Evolutionary conservation across 1,284 basidiomycete species (phyloP).

Genomic region (Uromyces viciae-fabae): DNA sequence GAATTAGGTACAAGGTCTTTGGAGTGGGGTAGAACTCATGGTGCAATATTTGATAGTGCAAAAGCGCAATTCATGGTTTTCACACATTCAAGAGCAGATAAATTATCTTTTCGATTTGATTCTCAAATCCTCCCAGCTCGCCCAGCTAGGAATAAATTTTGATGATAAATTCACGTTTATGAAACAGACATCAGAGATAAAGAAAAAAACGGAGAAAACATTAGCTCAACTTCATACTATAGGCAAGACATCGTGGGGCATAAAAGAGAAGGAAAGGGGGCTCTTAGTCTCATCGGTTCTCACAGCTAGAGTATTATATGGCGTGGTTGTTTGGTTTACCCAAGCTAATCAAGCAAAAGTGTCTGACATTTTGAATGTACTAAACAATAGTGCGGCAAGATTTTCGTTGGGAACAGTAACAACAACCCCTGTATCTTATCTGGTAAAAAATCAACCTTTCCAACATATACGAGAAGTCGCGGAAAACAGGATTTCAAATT

Average conservation of each 20-base stretch:
- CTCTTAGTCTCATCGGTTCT: not conserved
- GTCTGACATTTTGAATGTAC: not conserved
- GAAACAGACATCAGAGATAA: not conserved
- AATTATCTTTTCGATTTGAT: not conserved
- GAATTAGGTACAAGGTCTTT: not conserved
- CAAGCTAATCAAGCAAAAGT: not conserved
- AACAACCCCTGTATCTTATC: not conserved
- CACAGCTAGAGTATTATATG: not conserved
- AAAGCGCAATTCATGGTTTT: conserved; percentile 22
- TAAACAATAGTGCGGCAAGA: not conserved
- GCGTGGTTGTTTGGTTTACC: conserved; percentile 10
- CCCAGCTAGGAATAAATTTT: not conserved
- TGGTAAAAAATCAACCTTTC: not conserved
- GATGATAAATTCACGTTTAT: not conserved
- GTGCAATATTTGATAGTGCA: conserved; percentile 7
- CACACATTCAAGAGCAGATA: not conserved
- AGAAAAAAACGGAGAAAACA: not conserved
- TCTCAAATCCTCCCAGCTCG: not conserved
- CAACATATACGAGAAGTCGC: not conserved
- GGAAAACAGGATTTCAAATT: not conserved
- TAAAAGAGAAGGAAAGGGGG: not conserved
- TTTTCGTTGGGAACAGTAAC: not conserved
- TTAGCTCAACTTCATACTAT: not conserved
- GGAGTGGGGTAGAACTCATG: not conserved
- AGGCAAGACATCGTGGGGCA: not conserved